These are phyloP conservation scores for Sonneratia alba DNA, from an alignment of 345 rosid genomes.

Conservation along the genomic window DNA sequence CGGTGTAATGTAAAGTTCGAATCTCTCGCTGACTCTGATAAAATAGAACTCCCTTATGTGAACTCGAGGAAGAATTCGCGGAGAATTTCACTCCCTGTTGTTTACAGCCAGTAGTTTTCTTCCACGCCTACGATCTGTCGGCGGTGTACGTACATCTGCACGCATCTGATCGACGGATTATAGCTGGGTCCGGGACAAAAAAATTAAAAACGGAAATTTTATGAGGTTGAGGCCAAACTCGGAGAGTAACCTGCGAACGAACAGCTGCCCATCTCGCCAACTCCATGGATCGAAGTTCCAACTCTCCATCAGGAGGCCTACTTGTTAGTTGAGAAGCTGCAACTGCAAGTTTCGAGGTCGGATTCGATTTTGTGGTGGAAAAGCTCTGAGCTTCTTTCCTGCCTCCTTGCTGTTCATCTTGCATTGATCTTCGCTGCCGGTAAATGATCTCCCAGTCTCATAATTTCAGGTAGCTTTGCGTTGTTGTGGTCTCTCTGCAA, in stretches of 20 bases:
- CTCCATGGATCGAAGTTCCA: not conserved
- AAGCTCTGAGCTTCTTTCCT: not conserved
- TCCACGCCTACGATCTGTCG: not conserved
- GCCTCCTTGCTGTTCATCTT: not conserved
- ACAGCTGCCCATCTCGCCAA: constrained; percentile 2
- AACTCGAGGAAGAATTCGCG: not conserved
- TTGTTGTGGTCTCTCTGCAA: too few relatives aligned
- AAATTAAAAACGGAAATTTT: not conserved
- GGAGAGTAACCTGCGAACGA: not conserved
- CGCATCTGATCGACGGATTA: not conserved
- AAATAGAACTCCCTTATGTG: not conserved
- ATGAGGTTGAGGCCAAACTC: not conserved
- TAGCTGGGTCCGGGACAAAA: not conserved
- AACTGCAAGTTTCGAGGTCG: not conserved
- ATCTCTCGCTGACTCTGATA: not conserved
- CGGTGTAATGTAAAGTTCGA: not conserved
- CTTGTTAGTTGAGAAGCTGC: not conserved
- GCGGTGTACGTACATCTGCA: too few relatives aligned
- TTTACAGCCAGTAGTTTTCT: not conserved
- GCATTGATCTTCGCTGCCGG: not conserved
- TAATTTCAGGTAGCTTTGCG: not conserved
- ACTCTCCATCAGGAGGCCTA: not conserved
- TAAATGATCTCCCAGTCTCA: not conserved
- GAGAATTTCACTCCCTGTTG: not conserved
- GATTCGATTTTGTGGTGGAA: not conserved